Evolutionary conservation across 164 flowering plant genomes (phyloP).

Genomic region (Tetrastigma voinierianum): DNA sequence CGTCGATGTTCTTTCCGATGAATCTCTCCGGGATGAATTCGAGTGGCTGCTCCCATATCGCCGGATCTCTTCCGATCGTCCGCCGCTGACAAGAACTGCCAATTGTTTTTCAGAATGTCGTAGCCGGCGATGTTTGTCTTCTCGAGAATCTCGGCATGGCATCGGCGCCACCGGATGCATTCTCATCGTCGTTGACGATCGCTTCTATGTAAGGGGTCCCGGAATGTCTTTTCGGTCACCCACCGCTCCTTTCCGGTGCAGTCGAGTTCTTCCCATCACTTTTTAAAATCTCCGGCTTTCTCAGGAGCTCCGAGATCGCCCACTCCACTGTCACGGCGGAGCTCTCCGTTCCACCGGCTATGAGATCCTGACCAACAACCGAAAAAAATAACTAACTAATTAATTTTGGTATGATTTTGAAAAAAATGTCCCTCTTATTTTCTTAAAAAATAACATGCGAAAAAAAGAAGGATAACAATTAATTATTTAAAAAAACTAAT

Average conservation of each 20-base stretch:
- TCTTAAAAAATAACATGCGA: too few species aligned
- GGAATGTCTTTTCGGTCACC: constrained; percentile 72
- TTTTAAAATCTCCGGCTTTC: constrained; percentile 50
- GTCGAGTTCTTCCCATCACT: constrained; percentile 70
- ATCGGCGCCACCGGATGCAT: constrained; percentile 81
- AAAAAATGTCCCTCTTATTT: too few species aligned
- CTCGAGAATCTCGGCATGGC: constrained; percentile 53
- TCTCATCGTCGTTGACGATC: constrained; percentile 74
- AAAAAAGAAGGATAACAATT: too few species aligned
- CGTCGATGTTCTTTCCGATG: constrained; percentile 49
- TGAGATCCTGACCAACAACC: constrained; percentile 49
- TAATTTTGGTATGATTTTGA: too few species aligned
- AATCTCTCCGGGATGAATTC: constrained; percentile 73
- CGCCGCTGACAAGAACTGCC: constrained; percentile 48
- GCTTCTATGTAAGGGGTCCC: constrained; percentile 56
- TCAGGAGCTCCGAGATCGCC: constrained; percentile 70
- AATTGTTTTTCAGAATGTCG: constrained; percentile 52
- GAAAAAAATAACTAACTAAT: too few species aligned
- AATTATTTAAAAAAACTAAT: too few species aligned
- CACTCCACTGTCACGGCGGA: constrained; percentile 78
- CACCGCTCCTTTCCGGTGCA: constrained; percentile 57
- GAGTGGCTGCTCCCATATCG: constrained; percentile 51
- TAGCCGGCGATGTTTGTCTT: constrained; percentile 48
- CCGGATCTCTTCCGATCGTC: constrained; percentile 69
- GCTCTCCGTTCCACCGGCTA: constrained; percentile 80